Base-by-base conservation (phyloP, 83 land plant genomes). In the Diphasiastrum complanatum region DNA sequence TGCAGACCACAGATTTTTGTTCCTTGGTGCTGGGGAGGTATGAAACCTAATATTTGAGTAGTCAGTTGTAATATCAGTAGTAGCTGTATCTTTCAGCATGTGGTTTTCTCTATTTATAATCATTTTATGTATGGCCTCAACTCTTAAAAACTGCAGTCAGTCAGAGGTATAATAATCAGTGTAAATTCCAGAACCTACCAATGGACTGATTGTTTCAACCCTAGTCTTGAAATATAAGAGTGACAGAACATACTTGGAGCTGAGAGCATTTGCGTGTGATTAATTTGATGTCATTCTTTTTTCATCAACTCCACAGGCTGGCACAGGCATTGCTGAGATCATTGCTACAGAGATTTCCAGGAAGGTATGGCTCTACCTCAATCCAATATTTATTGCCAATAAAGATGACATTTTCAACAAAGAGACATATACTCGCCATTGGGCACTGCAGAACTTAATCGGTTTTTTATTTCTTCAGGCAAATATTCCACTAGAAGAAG, bases 281-380 rank as follows among this genome's bases (percentile, higher is more conserved):
- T 3, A 33, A 33, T 10, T 3, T 11, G 14, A 20, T 47, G 12
- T 31, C 47, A 49, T 10, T 20, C 19, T 49, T 49, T 14, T 19
- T 49, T 14, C 25, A 37, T 2, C 41, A 5, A 43, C 29, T 64
- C 64, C 74, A 69, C 71, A 90, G 93, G 97, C 97, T 60, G 97
- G 93, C 12, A 90, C 97, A 32, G 97, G 97, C n/a, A 90, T 86
- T 50, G 89, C 89, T 10, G 97, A 90, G 57, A 80, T 90, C 43
- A 80, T 86, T 43, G 93, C 97, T 12, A 70, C 79, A 57, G 86
- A 90, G 66, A 76, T 90, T 37, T 62, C 86, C 2, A 80, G 84
- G 37, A 79, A 82, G 89, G 96, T 86, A 77, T 8, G 52, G 2
- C 30, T 50, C 61, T 12, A 2, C 5, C 27, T 60, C 3, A 16